These are phyloP conservation scores for Cryoendolithus antarcticus DNA, from an alignment of 2,329 filamentous ascomycete genomes.

Conservation along the genomic window DNA sequence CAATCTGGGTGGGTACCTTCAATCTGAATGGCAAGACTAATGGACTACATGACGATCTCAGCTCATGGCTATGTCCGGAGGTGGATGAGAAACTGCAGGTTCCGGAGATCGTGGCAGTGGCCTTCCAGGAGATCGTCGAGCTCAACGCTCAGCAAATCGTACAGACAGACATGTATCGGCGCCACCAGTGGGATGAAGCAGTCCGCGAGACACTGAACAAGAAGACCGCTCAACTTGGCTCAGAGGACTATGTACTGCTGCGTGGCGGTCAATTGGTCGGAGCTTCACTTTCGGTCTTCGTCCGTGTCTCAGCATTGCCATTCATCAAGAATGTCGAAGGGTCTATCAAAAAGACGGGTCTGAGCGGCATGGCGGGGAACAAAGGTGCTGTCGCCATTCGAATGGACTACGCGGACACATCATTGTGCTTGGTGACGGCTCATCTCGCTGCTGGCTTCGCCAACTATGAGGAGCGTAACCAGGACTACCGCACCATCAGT, in stretches of 20 bases:
- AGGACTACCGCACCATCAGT: conserved; percentile 82
- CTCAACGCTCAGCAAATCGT: conserved; percentile 96
- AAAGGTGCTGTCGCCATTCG: conserved; percentile 95
- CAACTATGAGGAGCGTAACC: conserved; percentile 92
- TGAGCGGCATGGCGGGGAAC: conserved; percentile 96
- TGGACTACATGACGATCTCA: conserved; percentile 67
- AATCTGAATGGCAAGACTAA: conserved; percentile 83
- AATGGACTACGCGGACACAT: conserved; percentile 86
- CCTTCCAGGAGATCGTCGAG: conserved; percentile 97
- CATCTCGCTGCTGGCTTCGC: conserved; percentile 92
- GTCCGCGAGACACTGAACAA: conserved; percentile 67
- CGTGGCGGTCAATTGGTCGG: conserved; percentile 90
- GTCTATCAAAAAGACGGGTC: conserved; percentile 83
- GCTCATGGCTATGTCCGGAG: conserved; percentile 69
- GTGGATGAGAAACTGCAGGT: conserved; percentile 44
- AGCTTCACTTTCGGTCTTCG: conserved; percentile 83
- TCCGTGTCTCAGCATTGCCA: conserved; percentile 61
- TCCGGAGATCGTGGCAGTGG: conserved; percentile 78
- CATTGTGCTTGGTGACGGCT: conserved; percentile 88
- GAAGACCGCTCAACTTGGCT: conserved; percentile 50
- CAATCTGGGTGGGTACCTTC: conserved; percentile 79
- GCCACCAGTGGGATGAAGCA: conserved; percentile 73
- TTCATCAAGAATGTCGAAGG: conserved; percentile 96
- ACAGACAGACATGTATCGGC: conserved; percentile 84
- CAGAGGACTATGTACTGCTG: conserved; percentile 75